A percentile compares a stretch with the other conserved stretches of the same genome.
Evolutionary conservation across 371 early-diverging fungal species (phyloP).

Genomic region (Zancudomyces culisetae): DNA sequence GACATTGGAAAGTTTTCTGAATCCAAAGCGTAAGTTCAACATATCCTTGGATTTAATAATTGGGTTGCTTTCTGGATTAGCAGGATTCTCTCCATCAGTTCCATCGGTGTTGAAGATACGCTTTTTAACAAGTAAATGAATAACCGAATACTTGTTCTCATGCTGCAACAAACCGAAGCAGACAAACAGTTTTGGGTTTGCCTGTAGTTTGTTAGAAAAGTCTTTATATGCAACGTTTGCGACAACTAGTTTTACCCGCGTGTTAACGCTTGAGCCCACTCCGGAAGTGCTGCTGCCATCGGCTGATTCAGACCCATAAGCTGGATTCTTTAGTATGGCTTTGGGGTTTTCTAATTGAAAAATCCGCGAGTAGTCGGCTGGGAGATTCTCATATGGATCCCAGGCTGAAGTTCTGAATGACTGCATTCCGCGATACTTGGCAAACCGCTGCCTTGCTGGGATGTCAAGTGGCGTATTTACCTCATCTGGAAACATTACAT

Average conservation of each 20-base stretch:
- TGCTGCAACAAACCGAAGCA: slow-evolving; percentile 74
- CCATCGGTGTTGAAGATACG: too few species aligned
- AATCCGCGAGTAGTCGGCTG: slow-evolving; percentile 80
- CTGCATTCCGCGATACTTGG: slow-evolving; percentile 82
- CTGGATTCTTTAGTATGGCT: slow-evolving; percentile 51
- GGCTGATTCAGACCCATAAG: slow-evolving; percentile 20
- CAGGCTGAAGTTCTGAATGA: slow-evolving; percentile 84
- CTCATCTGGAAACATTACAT: slow-evolving; percentile 88
- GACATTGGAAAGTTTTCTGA: slow-evolving; percentile 65
- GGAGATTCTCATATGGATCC: slow-evolving; percentile 95
- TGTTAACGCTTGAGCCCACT: slow-evolving; percentile 13
- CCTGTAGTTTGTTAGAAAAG: not conserved
- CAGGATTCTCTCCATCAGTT: slow-evolving; percentile 47
- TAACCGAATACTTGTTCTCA: slow-evolving; percentile 80
- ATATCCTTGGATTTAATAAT: slow-evolving; percentile 71
- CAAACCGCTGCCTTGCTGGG: slow-evolving; percentile 68
- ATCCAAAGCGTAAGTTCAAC: slow-evolving; percentile 66
- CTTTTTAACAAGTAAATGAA: slow-evolving; percentile 58
- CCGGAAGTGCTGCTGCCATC: too few species aligned
- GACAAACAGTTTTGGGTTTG: slow-evolving; percentile 20
- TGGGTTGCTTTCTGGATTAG: too few species aligned
- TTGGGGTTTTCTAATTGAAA: slow-evolving; percentile 81
- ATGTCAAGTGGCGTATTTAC: slow-evolving; percentile 77
- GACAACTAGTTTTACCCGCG: slow-evolving; percentile 15
- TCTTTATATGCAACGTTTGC: slow-evolving; percentile 6